Conservation (phyloP, 2,329 filamentous ascomycete genomes). For the Colletotrichum sp. region DNA sequence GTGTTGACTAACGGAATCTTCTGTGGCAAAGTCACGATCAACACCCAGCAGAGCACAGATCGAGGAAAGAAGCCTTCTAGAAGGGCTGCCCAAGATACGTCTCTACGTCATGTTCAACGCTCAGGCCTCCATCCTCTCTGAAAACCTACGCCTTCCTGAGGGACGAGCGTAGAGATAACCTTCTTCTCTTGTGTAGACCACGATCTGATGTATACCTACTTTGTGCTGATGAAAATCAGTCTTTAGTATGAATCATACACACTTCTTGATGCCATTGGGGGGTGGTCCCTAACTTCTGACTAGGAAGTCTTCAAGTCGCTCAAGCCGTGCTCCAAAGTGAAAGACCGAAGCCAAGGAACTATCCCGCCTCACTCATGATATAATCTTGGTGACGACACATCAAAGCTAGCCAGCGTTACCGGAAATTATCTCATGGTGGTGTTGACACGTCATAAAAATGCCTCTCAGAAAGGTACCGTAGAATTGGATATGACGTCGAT, state of each 20-base stretch:
- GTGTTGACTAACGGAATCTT: background rate
- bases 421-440: background rate
- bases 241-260: background rate
- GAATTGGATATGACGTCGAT: background rate
- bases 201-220: background rate
- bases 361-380: background rate
- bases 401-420: background rate
- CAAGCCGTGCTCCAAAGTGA: background rate
- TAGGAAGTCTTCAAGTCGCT: background rate
- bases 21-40: accelerated
- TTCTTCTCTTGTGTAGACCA: background rate
- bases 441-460: background rate
- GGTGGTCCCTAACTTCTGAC: background rate
- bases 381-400: background rate
- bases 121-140: background rate
- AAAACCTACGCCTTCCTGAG: background rate
- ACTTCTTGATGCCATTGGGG: background rate
- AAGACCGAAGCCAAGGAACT: background rate
- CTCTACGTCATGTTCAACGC: background rate
- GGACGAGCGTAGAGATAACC: background rate
- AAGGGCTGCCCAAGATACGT: background rate
- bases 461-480: background rate
- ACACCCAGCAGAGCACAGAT: background rate
- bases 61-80: background rate
- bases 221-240: background rate